phyloP scores from a whole-genome alignment of 2,329 filamentous ascomycete genomes.

The Periconia macrospinosa region DNA sequence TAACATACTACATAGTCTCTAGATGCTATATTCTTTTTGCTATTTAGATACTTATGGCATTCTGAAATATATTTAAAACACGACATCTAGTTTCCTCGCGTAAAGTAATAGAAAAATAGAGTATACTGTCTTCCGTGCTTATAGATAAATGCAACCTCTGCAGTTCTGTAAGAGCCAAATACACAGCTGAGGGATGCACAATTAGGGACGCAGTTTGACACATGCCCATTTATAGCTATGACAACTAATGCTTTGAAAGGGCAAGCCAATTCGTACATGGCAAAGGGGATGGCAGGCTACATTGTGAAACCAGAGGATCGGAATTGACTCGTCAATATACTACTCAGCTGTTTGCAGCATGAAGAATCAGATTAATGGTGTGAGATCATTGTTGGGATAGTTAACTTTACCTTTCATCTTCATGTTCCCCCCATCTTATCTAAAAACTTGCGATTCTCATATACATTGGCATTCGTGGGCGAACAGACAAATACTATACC shows the following conservation, averaged over 20 bases:
- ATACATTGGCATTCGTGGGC: too few relatives aligned
- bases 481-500: neutral
- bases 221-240: conserved; percentile 56
- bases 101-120: too few relatives aligned
- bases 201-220: conserved; percentile 17
- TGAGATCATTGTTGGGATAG: conserved; percentile 4
- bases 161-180: too few relatives aligned
- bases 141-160: too few relatives aligned
- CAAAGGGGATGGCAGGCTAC: conserved; percentile 60
- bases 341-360: conserved; percentile 35
- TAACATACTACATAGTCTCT: too few relatives aligned
- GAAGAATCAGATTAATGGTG: conserved; percentile 4
- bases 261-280: conserved; percentile 57
- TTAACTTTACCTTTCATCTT: neutral
- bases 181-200: too few relatives aligned
- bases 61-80: too few relatives aligned
- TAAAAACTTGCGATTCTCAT: neutral
- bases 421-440: neutral
- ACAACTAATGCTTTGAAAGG: conserved; percentile 60
- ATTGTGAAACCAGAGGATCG: conserved; percentile 58
- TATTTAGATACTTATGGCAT: too few relatives aligned
- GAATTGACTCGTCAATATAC: conserved; percentile 48
- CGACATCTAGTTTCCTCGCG: too few relatives aligned
- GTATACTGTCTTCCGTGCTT: too few relatives aligned
- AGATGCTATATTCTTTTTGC: too few relatives aligned